Percentiles rank a stretch among this genome's conserved stretches.
These are phyloP conservation scores for Verticillium alfalfae DNA, from an alignment of 2,329 filamentous ascomycete genomes.

Conservation along the genomic window DNA sequence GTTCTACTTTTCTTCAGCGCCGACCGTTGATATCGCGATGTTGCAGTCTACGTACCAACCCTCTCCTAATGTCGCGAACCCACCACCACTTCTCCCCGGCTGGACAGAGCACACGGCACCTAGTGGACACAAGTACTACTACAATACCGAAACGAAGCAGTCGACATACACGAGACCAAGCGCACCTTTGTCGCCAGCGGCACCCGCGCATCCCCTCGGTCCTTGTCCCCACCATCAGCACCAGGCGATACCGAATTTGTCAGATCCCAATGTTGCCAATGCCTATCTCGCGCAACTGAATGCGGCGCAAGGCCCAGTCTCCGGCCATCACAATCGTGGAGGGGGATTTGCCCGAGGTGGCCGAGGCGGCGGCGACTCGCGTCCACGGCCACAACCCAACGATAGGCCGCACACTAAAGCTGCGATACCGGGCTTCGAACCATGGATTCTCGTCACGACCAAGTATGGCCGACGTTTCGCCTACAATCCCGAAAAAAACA, in stretches of 20 bases:
- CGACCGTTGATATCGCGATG: conserved; percentile 37
- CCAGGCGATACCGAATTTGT: conserved; percentile 34
- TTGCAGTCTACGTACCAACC: conserved; percentile 73
- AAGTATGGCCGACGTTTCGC: conserved; percentile 86
- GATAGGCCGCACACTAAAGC: conserved; percentile 81
- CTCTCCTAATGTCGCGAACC: conserved; percentile 29
- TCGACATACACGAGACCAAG: conserved; percentile 83
- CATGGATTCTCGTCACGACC: conserved; percentile 91
- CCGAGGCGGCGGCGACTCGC: conserved; percentile 37
- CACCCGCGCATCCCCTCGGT: conserved; percentile 17
- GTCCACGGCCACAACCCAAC: conserved; percentile 60
- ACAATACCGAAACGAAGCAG: conserved; percentile 73
- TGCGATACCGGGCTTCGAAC: conserved; percentile 71
- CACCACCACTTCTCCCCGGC: conserved; percentile 64
- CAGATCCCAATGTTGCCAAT: conserved; percentile 53
- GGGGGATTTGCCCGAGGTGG: conserved; percentile 24
- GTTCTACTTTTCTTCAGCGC: neutral
- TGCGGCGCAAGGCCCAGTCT: conserved; percentile 29
- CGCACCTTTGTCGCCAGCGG: conserved; percentile 15
- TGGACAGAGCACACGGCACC: conserved; percentile 95
- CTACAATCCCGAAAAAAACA: conserved; percentile 78
- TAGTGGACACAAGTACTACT: conserved; percentile 82
- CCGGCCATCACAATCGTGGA: conserved; percentile 20
- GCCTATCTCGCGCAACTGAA: conserved; percentile 54
- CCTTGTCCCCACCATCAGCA: conserved; percentile 35